Base-by-base conservation (phyloP, 2,329 filamentous ascomycete genomes). In the Lecanicillium sp. region DNA sequence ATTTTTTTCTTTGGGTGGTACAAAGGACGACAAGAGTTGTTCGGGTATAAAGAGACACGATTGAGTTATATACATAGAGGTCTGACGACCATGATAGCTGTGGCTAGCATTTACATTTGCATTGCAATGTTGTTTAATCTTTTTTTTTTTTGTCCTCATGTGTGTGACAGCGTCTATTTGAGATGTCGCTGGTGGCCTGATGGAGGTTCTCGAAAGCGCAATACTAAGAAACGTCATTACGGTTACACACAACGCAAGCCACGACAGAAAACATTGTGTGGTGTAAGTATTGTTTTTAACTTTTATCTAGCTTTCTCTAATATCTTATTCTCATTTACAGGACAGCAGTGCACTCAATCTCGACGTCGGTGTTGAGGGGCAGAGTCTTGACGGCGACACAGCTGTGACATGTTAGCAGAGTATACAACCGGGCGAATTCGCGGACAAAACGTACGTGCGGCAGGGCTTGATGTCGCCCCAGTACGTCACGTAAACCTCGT, bases 401-500 rank as follows among this genome's bases (percentile, higher is more conserved):
- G n/a, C 61, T 64, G 45, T 14, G 26, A 3, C 4, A 15, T 9
- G 17, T 6, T 19, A 27, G n/a, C 23, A 33, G 10, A 23, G 21
- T 21, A 42, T 26, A 36, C 26, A 23, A 9, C 19, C n/a, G 27
- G 14, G 23, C 19, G 4, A 20, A 30, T 14, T 11, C 19, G 32
- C 3, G 37, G 2, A 45, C 35, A 49, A 37, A 39, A 29, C 67
- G 57, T 55, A 70, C 68, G 68, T 70, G 49, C 68, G 62, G 54
- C 62, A 68, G 10, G 71, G 71, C 60, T 73, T 74, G 26, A 70
- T 61, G 8, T 72, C 67, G 17, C 67, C 70, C 68, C 87, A 89
- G 71, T 81, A 85, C 65, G 83, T 79, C 61, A 77, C 78, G 60
- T 87, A 89, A 41, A 84, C 76, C 57, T 76, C 75, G 66, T 89